Evolutionary conservation across 345 rosid species (phyloP).

Genomic region (Excoecaria agallocha): DNA sequence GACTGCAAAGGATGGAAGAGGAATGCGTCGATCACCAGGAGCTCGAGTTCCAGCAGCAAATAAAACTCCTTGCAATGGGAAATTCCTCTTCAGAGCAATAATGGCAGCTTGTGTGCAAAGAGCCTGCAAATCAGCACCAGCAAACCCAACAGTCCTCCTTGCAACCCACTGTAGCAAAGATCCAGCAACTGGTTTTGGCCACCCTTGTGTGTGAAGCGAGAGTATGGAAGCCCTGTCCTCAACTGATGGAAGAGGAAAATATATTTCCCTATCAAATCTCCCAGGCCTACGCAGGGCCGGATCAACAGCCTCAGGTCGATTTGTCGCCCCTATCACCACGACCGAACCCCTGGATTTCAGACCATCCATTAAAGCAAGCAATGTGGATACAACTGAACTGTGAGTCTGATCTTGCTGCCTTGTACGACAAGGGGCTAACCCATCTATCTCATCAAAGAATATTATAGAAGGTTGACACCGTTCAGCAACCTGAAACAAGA

Average conservation of each 20-base stretch:
- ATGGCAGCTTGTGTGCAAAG: conserved; percentile 95
- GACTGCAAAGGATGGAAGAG: conserved; percentile 76
- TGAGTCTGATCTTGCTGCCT: conserved; percentile 99
- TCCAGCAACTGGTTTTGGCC: conserved; percentile 93
- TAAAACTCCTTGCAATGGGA: conserved; percentile 80
- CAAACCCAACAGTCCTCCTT: conserved; percentile 79
- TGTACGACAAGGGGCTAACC: conserved; percentile 85
- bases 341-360: conserved; percentile 96
- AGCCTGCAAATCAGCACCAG: conserved; percentile 98
- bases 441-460: conserved; percentile 98
- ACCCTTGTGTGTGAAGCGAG: conserved; percentile 77
- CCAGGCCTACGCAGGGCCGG: conserved; percentile 99
- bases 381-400: conserved; percentile 95
- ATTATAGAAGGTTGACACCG: conserved; percentile 93
- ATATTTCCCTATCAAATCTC: conserved; percentile 92
- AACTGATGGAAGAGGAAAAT: conserved; percentile 86
- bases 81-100: conserved; percentile 84
- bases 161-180: conserved; percentile 84
- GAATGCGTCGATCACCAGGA: conserved; percentile 50
- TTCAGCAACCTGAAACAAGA: conserved; percentile 98
- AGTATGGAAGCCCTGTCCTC: conserved; percentile 89
- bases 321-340: conserved; percentile 98
- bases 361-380: conserved; percentile 94
- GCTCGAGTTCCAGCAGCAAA: conserved; percentile 62
- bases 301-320: conserved; percentile 97